These are phyloP conservation scores for Telopea speciosissima DNA, from an alignment of 177 flowering plant genomes.

Conservation along the genomic window DNA sequence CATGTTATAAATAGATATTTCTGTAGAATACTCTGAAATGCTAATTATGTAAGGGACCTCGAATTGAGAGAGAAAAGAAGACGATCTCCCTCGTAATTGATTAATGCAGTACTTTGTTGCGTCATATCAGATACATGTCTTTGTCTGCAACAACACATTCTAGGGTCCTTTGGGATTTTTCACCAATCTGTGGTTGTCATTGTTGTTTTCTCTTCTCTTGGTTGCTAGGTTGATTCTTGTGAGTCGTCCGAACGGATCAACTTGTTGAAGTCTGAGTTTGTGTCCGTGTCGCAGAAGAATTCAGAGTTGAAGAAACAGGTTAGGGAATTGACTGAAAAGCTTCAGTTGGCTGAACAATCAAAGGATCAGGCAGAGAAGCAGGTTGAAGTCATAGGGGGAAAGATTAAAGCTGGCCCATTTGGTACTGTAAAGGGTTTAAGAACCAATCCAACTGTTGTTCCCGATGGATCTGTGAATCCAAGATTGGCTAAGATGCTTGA, in stretches of 20 bases:
- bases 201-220: not conserved
- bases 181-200: not conserved
- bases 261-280: constrained; percentile 40
- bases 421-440: constrained; percentile 69
- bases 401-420: constrained; percentile 69
- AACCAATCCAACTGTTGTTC: constrained; percentile 58
- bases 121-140: not conserved
- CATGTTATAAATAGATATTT: not conserved
- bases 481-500: constrained; percentile 65
- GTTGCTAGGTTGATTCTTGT: constrained; percentile 41
- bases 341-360: constrained; percentile 51
- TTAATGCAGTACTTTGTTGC: not conserved
- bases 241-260: constrained; percentile 48
- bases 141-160: not conserved
- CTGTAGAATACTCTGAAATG: not conserved
- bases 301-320: constrained; percentile 57
- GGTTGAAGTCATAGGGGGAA: constrained; percentile 37
- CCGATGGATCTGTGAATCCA: constrained; percentile 73
- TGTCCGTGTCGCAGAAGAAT: constrained; percentile 45
- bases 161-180: not conserved
- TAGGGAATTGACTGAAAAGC: constrained; percentile 52
- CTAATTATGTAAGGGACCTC: not conserved
- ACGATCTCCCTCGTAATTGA: not conserved
- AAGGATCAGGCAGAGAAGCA: constrained; percentile 54
- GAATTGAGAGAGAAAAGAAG: not conserved